Percentiles rank a stretch among this genome's conserved stretches.
These are phyloP conservation scores for Ottelia alismoides DNA, from an alignment of 106 monocot species.

Conservation along the genomic window DNA sequence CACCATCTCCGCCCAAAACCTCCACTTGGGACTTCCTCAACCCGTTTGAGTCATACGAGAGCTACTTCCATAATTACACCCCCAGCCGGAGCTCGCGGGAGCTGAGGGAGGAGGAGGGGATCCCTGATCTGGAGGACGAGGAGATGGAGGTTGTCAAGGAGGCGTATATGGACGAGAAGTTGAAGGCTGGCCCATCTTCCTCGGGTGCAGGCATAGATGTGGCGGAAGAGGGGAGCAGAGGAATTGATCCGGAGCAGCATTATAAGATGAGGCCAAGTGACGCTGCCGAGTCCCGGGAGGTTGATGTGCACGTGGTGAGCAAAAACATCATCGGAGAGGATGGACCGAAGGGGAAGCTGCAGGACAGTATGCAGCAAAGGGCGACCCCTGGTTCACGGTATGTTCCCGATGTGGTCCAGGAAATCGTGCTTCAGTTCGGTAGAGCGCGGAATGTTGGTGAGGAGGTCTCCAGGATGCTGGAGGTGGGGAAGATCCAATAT, in stretches of 20 bases:
- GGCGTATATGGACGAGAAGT: constrained; percentile 48
- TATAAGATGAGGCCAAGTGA: constrained; percentile 4
- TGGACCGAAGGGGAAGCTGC: background rate
- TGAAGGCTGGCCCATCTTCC: background rate
- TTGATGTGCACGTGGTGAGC: background rate
- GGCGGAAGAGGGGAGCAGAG: constrained; percentile 7
- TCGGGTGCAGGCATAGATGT: constrained; percentile 41
- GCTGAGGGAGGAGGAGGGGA: constrained; percentile 78
- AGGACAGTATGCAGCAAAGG: background rate
- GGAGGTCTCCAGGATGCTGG: constrained; percentile 17
- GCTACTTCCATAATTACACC: constrained; percentile 35
- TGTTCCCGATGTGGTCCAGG: constrained; percentile 16
- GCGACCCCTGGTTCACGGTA: constrained; percentile 8
- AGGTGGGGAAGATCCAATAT: constrained; percentile 20
- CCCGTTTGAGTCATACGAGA: constrained; percentile 39
- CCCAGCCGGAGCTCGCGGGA: constrained; percentile 70
- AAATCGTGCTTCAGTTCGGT: constrained; percentile 17
- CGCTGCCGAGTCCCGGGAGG: background rate
- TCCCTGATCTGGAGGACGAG: constrained; percentile 76
- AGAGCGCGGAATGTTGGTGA: constrained; percentile 14
- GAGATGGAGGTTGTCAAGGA: constrained; percentile 53
- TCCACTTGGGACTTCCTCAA: constrained; percentile 74
- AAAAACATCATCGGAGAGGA: constrained; percentile 14
- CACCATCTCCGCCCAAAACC: constrained; percentile 57
- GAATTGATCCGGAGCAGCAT: constrained; percentile 5